These are phyloP conservation scores for Aureoboletus auriporus DNA, from an alignment of 768 basidiomycete genomes.

Conservation along the genomic window DNA sequence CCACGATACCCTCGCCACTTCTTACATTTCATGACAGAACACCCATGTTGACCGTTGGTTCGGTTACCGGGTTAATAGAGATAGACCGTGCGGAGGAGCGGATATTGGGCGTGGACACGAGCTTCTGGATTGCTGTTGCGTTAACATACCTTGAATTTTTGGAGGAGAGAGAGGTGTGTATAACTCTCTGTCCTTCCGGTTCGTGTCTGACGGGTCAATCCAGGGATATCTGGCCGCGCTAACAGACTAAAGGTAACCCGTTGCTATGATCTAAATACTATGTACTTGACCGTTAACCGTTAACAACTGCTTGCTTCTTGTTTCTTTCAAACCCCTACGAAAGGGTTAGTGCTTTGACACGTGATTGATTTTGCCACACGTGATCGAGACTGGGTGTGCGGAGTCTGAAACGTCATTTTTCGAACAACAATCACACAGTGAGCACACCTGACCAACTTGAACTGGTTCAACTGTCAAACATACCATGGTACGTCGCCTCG, in stretches of 20 bases:
- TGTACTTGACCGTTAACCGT: background rate
- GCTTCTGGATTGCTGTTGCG: conserved; percentile 75
- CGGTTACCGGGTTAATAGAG: conserved; percentile 60
- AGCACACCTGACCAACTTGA: conserved; percentile 6
- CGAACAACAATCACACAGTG: conserved; percentile 18
- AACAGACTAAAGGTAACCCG: conserved; percentile 32
- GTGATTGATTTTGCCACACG: conserved; percentile 26
- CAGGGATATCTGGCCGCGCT: conserved; percentile 58
- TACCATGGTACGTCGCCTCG: conserved; percentile 21
- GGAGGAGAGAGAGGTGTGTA: conserved; percentile 69
- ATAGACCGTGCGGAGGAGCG: conserved; percentile 54
- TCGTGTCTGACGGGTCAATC: background rate
- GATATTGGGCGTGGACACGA: conserved; percentile 64
- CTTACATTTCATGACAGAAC: conserved; percentile 72
- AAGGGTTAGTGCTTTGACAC: conserved; percentile 11
- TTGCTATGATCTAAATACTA: conserved; percentile 9
- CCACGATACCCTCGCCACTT: conserved; percentile 41
- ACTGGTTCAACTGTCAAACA: conserved; percentile 5
- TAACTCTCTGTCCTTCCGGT: background rate
- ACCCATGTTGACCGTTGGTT: conserved; percentile 55
- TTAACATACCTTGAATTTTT: conserved; percentile 76
- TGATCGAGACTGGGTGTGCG: conserved; percentile 16
- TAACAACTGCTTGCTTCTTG: too few species aligned
- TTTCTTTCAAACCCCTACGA: too few species aligned
- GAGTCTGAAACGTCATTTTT: conserved; percentile 29